Evolutionary conservation across 106 monocot genomes (phyloP).

Genomic region (Apostasia ramifera): DNA sequence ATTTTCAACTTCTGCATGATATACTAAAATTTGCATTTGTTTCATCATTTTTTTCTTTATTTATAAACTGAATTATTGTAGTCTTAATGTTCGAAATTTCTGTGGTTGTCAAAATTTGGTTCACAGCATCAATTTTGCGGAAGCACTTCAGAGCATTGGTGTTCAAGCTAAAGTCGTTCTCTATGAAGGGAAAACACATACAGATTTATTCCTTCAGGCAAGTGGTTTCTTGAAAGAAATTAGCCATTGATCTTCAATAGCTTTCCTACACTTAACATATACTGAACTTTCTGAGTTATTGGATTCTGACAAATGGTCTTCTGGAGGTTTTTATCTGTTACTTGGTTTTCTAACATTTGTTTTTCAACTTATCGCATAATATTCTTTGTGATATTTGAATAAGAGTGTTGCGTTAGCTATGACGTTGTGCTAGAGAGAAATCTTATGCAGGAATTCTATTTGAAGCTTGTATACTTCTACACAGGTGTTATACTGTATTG

Average conservation of each 20-base stretch:
- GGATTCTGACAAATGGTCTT: background rate
- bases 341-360: background rate
- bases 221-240: background rate
- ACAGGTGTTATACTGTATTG: too few species aligned
- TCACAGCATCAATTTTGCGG: constrained; percentile 49
- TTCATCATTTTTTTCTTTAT: background rate
- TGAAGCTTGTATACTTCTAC: too few species aligned
- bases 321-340: too few species aligned
- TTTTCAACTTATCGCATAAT: background rate
- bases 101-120: background rate
- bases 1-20: background rate
- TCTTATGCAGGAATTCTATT: too few species aligned
- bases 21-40: background rate
- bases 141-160: constrained; percentile 42
- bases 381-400: background rate
- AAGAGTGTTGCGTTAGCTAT: background rate
- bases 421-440: background rate
- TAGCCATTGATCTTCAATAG: background rate
- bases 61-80: background rate
- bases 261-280: background rate
- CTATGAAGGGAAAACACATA: constrained; percentile 72
- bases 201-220: constrained; percentile 83
- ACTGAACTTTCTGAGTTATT: background rate
- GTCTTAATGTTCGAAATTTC: background rate
- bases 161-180: constrained; percentile 41